Base-by-base conservation (phyloP, 2,329 filamentous ascomycete genomes). In the Fusarium burgessii region DNA sequence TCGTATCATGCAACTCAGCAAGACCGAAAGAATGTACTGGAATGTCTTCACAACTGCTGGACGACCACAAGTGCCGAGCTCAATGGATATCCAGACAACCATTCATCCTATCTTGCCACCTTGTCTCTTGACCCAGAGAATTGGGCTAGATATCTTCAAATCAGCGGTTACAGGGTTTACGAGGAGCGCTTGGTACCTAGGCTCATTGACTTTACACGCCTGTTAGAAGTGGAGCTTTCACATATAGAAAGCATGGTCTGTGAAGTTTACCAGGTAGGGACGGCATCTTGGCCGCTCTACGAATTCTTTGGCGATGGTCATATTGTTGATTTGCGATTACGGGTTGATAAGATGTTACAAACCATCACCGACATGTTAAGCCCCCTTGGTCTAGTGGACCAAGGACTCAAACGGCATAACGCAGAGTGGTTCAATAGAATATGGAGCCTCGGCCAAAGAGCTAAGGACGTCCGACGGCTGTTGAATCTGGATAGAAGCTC, bases 221-320 rank as follows among this genome's bases (percentile, higher is more conserved):
- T 33, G 12, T 35, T 77, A 10, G 49, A 68, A 36, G 52, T 59
- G 23, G 76, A 78, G 56, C 57, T 69, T 27, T 45, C 49, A 27
- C 57, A 67, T 11, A 56, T 71, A 3, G 75, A 78, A 47, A 69
- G 54, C 45, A 62, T 74, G 52, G 45, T 77, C 9, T 74, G 68
- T 33, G 74, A 78, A 47, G 23, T 76, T 20, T 76, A 78, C 25
- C 52, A 68, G 15, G 45, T 69, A 18, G 62, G 71, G 5, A 38
- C 47, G 13, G 9, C 47, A 6, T 66, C 46, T 42, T 76, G 71
- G 69, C 10, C 36, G 20, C 50, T 58, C 12, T 77, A 77, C 13
- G n/a, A 20, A 6, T 13, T 40, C 1, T 62, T 55, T 7, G 49
- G 47, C n/a, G 8, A n/a, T 7, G 47, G 23, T 2, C 70, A 74